Base-by-base conservation (phyloP, 2,329 filamentous ascomycete species). In the Ophiostoma sp. region DNA sequence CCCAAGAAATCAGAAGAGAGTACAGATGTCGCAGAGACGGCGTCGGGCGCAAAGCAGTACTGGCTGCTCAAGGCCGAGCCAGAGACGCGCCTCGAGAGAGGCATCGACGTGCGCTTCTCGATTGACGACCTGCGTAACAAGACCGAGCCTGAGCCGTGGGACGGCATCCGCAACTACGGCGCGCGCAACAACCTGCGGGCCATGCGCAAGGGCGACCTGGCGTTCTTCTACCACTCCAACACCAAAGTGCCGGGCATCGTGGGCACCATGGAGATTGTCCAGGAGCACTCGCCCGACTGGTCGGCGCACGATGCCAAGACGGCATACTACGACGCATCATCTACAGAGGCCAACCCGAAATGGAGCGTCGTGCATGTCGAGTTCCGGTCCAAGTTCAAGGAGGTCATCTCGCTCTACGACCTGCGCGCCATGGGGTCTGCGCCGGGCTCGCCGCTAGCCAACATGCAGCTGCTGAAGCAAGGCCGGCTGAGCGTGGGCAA, bases 171-270 rank as follows among this genome's bases (percentile, higher is more conserved):
- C 65, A 79, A 81, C n/a, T 86, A 85, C 72, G 79, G 80, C 72
- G 94, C 94, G 7, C 88, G 92, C 35, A 98, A 97, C 76, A 93
- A 97, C 77, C 89, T 99, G 81, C 87, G 92, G 39, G 87, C 88
- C 10, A 99, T 99, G 95, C 93, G 92, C 75, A 88, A 89, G 70
- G 94, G 94, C 68, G 95, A 99, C 77, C 84, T 94, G 41, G 94
- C 93, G 35, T 98, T 99, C 81, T 98, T 99, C 81, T 98, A 98
- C 78, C 94, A 97, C 80, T 96, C 92, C 66, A 96, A 95, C 76
- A 95, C 92, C 80, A 96, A 96, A 78, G 86, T 90, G 33, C 93
- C 94, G 0, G 94, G 92, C 2, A 93, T 98, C 67, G 93, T 90
- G 1, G 94, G 94, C 1, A 87, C 90, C 23, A 94, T 97, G 90